phyloP scores from a whole-genome alignment of 1,139 yeast species.

The Yamadazyma songkhlaensis region DNA sequence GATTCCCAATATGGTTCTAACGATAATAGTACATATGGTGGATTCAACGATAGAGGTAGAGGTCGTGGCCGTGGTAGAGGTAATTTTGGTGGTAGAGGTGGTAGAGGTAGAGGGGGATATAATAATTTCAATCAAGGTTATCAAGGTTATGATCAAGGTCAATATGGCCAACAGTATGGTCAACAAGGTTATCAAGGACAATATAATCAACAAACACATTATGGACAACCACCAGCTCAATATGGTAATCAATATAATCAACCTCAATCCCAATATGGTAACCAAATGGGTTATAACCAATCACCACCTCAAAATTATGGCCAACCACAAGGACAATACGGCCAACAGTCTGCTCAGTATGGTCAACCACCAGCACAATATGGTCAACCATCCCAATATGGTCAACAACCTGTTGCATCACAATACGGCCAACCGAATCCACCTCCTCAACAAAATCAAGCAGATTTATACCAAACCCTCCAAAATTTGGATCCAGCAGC shows the following conservation, averaged over 20 bases:
- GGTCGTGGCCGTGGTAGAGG: slow-evolving; percentile 6
- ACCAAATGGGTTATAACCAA: not conserved
- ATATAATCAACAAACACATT: not conserved
- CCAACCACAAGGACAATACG: not conserved
- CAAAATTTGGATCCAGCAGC: slow-evolving; percentile 53
- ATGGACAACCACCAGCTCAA: slow-evolving; percentile 2
- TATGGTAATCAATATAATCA: not conserved
- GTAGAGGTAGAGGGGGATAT: slow-evolving; percentile 4
- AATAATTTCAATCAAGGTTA: slow-evolving; percentile 1
- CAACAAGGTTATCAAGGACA: not conserved
- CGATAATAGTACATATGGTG: slow-evolving; percentile 1
- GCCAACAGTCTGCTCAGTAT: not conserved
- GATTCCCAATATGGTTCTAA: slow-evolving; percentile 5
- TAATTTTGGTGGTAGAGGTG: slow-evolving; percentile 9
- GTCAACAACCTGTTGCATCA: not conserved
- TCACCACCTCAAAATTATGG: not conserved
- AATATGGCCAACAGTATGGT: slow-evolving; percentile 2
- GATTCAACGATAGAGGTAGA: slow-evolving; percentile 6
- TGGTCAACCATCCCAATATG: not conserved
- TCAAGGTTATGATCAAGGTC: slow-evolving; percentile 1
- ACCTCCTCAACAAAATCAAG: slow-evolving; percentile 10
- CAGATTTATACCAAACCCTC: slow-evolving; percentile 26
- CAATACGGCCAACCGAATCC: slow-evolving; percentile 13
- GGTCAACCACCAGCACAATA: slow-evolving; percentile 6
- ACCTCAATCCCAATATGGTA: slow-evolving; percentile 1